phyloP scores from a whole-genome alignment of 1,284 basidiomycete genomes.

The Marasmius sp. region DNA sequence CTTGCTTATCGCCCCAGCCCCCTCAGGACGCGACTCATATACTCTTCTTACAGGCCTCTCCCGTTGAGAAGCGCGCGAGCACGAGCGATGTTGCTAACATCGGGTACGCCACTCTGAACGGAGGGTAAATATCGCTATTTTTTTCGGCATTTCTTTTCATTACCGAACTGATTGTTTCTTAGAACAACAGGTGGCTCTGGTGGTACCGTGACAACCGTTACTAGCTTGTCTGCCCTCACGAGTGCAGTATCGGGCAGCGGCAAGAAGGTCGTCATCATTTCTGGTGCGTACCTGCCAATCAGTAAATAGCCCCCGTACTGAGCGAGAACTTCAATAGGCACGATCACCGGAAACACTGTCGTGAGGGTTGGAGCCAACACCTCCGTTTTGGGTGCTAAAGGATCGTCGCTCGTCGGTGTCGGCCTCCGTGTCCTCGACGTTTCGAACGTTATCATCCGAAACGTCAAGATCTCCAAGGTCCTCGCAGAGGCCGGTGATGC shows the following conservation, averaged over 20 bases:
- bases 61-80: slow-evolving; percentile 32
- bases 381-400: slow-evolving; percentile 35
- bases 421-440: slow-evolving; percentile 42
- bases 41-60: slow-evolving; percentile 21
- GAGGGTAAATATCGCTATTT: slow-evolving; percentile 28
- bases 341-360: slow-evolving; percentile 40
- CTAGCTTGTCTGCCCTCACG: slow-evolving; percentile 41
- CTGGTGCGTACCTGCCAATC: slow-evolving; percentile 23
- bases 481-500: slow-evolving; percentile 43
- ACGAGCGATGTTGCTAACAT: slow-evolving; percentile 38
- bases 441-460: slow-evolving; percentile 48
- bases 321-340: slow-evolving; percentile 25
- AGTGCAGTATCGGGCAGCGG: slow-evolving; percentile 39
- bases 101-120: slow-evolving; percentile 42
- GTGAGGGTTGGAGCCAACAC: slow-evolving; percentile 46
- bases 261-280: slow-evolving; percentile 47
- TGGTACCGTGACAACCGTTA: slow-evolving; percentile 42
- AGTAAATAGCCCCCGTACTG: not conserved
- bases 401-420: slow-evolving; percentile 35
- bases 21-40: not conserved
- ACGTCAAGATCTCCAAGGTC: slow-evolving; percentile 50
- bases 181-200: slow-evolving; percentile 46
- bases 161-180: not conserved
- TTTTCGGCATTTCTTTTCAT: not conserved
- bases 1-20: not conserved